Base-by-base conservation (phyloP, 2,329 filamentous ascomycete species). In the Penicillium sp. region DNA sequence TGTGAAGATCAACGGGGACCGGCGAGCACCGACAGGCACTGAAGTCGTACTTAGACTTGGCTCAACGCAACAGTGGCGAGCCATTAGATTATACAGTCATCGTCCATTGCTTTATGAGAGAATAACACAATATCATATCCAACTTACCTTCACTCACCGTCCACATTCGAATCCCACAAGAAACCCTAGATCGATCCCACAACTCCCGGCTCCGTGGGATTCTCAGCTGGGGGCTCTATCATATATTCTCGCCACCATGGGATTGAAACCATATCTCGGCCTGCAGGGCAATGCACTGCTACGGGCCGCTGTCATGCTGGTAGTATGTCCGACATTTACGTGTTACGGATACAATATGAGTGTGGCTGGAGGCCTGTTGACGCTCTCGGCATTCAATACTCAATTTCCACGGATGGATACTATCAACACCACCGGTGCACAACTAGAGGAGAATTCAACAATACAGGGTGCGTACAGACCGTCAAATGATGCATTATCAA, bases 261-360 rank as follows among this genome's bases (percentile, higher is more conserved):
- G 61, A 25, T 52, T 58, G 40, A 65, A 68, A 59, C 64, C 64
- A 52, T 69, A 64, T 58, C 40, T 69, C 33, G 67, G 67, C 58
- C 63, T 69, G 37, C 61, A 66, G 26, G 67, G 67, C 43, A 68
- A 68, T 63, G 55, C 64, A 46, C 61, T 69, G 26, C 59, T 68
- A 14, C 60, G 67, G 8, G 65, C 67, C 7, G 64, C 62, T 19
- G 60, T 69, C 3, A 59, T 59, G 62, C 63, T 72, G 35, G 65
- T 70, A n/a, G 70, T 70, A 4, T 66, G 59, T 10, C 70, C 70
- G 52, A 66, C 77, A 25, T 83, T 82, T 62, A 77, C 82, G 55
- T 73, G 81, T 52, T 83, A 82, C 63, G 82, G 82, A 55, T 84
- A 83, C 75, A 83, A 84, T 67, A 80, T 83, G 66, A 79, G 80